A percentile compares a stretch with the other conserved stretches of the same genome.
These are phyloP conservation scores for Ustilago cynodontis DNA, from an alignment of 1,284 basidiomycete genomes.

Conservation along the genomic window DNA sequence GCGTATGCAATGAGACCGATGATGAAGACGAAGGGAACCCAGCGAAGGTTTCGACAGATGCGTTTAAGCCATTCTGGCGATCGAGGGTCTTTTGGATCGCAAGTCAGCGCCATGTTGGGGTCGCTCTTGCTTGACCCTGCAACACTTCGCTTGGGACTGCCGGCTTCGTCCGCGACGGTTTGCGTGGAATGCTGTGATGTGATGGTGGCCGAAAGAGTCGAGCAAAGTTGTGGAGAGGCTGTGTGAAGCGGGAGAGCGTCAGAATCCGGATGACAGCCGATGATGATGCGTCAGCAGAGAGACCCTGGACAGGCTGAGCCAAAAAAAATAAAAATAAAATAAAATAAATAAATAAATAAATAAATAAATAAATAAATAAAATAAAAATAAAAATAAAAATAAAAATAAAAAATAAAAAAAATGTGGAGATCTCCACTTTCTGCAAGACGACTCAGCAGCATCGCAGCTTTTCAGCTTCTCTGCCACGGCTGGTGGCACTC, in stretches of 20 bases:
- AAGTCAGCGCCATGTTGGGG: constrained; percentile 40
- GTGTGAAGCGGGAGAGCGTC: background rate
- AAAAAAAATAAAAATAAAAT: no score
- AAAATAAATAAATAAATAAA: no score
- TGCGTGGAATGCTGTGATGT: background rate
- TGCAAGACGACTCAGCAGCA: constrained; percentile 20
- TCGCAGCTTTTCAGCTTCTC: background rate
- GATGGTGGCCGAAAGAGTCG: background rate
- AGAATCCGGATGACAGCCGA: constrained; percentile 20
- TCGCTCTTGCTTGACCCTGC: background rate
- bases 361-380: no score
- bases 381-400: no score
- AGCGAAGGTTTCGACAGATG: constrained; percentile 37
- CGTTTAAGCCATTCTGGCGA: constrained; percentile 26
- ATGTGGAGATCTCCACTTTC: constrained; percentile 34
- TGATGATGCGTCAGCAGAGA: constrained; percentile 14
- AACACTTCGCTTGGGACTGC: background rate
- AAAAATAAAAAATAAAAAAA: constrained; percentile 9
- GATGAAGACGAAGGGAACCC: constrained; percentile 52
- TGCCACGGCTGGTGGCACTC: background rate
- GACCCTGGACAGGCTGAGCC: constrained; percentile 14
- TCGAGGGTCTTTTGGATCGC: constrained; percentile 46
- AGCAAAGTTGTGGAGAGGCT: background rate
- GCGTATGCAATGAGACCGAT: constrained; percentile 40
- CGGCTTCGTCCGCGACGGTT: background rate